A percentile compares a stretch with the other conserved stretches of the same genome.
Conservation (phyloP, 345 rosid species). For the Carallia pectinifolia region DNA sequence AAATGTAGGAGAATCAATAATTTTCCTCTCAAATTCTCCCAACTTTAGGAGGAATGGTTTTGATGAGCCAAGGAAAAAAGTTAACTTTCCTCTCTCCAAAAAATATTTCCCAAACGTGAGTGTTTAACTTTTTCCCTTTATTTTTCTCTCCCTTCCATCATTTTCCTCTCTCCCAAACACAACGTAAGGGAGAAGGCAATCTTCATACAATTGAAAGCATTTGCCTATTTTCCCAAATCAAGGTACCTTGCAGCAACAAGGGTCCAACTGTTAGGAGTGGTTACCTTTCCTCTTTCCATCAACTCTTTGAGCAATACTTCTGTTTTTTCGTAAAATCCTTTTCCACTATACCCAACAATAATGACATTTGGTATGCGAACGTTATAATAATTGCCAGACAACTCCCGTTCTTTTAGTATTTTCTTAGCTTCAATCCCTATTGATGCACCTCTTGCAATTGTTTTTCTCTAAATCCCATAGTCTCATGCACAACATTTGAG, state of each 20-base stretch:
- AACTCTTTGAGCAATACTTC: conserved; percentile 54
- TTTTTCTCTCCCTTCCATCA: too few relatives aligned
- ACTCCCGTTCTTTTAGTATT: conserved; percentile 63
- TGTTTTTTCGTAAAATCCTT: conserved; percentile 51
- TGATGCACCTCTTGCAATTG: conserved; percentile 59
- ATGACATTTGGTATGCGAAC: conserved; percentile 50
- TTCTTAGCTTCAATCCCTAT: conserved; percentile 77
- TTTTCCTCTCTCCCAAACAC: too few relatives aligned
- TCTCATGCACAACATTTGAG: too few relatives aligned
- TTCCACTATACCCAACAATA: conserved; percentile 41
- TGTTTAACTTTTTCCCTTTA: too few relatives aligned
- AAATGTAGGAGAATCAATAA: too few relatives aligned
- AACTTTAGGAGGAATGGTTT: too few relatives aligned
- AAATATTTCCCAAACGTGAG: too few relatives aligned
- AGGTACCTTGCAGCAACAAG: conserved; percentile 54
- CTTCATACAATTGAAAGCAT: conserved; percentile 55
- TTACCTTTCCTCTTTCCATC: conserved; percentile 45
- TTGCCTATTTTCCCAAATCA: conserved; percentile 40
- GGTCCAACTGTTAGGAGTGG: conserved; percentile 64
- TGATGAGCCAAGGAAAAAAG: too few relatives aligned
- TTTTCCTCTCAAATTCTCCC: too few relatives aligned
- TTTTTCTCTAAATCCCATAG: conserved; percentile 65
- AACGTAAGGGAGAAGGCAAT: conserved; percentile 42
- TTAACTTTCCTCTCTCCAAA: too few relatives aligned
- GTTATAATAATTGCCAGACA: conserved; percentile 59